Base-by-base conservation (phyloP, 129 eudicot species). In the Rutidosis leptorrhynchoides region DNA sequence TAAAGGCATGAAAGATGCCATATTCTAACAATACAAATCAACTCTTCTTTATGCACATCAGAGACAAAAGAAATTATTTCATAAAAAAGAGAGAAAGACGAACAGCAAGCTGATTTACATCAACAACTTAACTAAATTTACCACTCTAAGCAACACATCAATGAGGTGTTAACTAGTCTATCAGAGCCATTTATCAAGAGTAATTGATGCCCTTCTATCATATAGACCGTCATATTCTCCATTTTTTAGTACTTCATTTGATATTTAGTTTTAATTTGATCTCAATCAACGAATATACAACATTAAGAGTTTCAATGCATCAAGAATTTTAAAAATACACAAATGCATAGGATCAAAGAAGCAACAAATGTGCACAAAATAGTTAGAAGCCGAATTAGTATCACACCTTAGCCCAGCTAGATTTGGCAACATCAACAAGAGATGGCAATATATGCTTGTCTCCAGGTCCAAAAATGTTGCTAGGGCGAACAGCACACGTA, bases 381-480 rank as follows among this genome's bases (percentile, higher is more conserved):
- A 63, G 26, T 57, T 58, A 17, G 5, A 19, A 37, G 28, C 53
- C 27, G 14, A 75, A 28, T 52, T 25, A 76, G 61, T 23, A 82
- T 73, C 87, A 42, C 52, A 92, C 98, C 96, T 85, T 92, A 12
- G 78, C 83, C 91, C 88, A 85, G 64, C 77, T 67, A 67, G 95
- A 83, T 68, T 76, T 85, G 58, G 89, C 96, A 64, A 80, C 77
- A 64, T 78, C 82, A 45, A 88, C 78, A 65, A 92, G 53, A 61
- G 68, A 81, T 17, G 88, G 95, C 66, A 88, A 70, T 35, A 92
- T 62, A 6, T 79, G 66, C 56, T 78, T 76, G 76, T 92, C 96
- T 64, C 85, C 84, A 70, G 98, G 96, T 54, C 98, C 98, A 74
- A 92, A 92, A 42, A 88, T 72, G 71, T 83, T 83, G 83, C 82